phyloP scores from a whole-genome alignment of 2,329 filamentous ascomycete genomes.

The Elsinoe arachidis region DNA sequence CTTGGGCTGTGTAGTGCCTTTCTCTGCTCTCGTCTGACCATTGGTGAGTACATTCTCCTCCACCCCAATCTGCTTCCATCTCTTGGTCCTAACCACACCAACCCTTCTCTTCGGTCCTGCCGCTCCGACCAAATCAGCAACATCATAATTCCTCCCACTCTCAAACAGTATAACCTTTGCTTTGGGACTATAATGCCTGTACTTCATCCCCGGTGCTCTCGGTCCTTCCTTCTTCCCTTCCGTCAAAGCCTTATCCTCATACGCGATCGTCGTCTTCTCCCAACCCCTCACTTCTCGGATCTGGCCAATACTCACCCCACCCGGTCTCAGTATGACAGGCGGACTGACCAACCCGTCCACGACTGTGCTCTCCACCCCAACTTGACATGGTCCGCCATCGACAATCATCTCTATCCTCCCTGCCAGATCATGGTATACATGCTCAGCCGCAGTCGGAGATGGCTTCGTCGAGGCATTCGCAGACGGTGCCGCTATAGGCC shows the following conservation, averaged over 20 bases:
- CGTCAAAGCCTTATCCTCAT: conserved; percentile 64
- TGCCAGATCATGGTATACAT: conserved; percentile 76
- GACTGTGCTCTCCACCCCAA: conserved; percentile 94
- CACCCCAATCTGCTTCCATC: conserved; percentile 23
- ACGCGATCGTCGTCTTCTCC: conserved; percentile 68
- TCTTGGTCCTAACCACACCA: conserved; percentile 34
- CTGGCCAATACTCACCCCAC: conserved; percentile 76
- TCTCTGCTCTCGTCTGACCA: background rate
- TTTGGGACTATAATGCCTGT: conserved; percentile 91
- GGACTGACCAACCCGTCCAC: conserved; percentile 80
- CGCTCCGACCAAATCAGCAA: conserved; percentile 25
- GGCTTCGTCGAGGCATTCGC: conserved; percentile 92
- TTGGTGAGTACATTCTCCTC: conserved; percentile 18
- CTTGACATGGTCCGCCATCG: conserved; percentile 75
- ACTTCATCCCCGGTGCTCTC: conserved; percentile 95
- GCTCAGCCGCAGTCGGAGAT: conserved; percentile 80
- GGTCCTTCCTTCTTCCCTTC: conserved; percentile 48
- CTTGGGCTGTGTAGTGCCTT: too few relatives aligned
- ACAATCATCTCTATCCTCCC: conserved; percentile 79
- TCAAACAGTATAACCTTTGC: conserved; percentile 81
- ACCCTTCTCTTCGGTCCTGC: conserved; percentile 23
- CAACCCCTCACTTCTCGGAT: conserved; percentile 67
- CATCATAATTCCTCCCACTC: conserved; percentile 32
- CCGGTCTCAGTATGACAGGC: conserved; percentile 74
- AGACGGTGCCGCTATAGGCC: conserved; percentile 81